Percentiles rank a stretch among this genome's conserved stretches.
These are phyloP conservation scores for Flaveria robusta DNA, from an alignment of 129 eudicot species.

Conservation along the genomic window DNA sequence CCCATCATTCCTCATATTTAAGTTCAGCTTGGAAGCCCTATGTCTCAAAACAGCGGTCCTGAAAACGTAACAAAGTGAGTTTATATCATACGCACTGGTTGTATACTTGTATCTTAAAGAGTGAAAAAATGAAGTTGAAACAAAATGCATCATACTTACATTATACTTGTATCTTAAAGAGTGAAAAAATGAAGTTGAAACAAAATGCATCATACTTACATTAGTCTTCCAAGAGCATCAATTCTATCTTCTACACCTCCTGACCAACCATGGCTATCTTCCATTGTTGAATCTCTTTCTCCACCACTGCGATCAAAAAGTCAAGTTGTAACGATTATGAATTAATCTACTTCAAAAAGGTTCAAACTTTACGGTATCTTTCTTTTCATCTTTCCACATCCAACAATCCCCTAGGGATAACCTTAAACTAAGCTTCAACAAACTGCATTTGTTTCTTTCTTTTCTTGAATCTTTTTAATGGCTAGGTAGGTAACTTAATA, in stretches of 20 bases:
- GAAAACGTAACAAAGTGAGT: constrained; percentile 16
- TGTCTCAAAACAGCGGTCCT: constrained; percentile 90
- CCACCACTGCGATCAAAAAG: constrained; percentile 42
- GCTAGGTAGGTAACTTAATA: too few species aligned
- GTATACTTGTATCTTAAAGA: neutral
- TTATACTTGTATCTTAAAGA: constrained; percentile 25
- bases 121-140: constrained; percentile 9
- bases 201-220: constrained; percentile 51
- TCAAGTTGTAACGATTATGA: neutral
- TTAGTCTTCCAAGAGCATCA: constrained; percentile 91
- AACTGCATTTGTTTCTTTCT: neutral
- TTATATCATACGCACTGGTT: constrained; percentile 5
- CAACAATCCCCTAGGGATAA: constrained; percentile 6
- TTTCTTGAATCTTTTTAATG: neutral
- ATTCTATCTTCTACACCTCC: constrained; percentile 62
- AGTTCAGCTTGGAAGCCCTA: constrained; percentile 68
- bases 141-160: constrained; percentile 51
- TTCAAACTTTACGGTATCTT: too few species aligned
- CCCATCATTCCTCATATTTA: constrained; percentile 87
- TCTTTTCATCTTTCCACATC: neutral
- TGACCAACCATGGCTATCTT: constrained; percentile 45
- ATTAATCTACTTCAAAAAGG: neutral
- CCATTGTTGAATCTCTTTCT: constrained; percentile 52
- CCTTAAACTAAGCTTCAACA: neutral
- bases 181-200: constrained; percentile 9